Evolutionary conservation across 2,329 filamentous ascomycete species (phyloP).

Genomic region (Exophiala dermatitidis): DNA sequence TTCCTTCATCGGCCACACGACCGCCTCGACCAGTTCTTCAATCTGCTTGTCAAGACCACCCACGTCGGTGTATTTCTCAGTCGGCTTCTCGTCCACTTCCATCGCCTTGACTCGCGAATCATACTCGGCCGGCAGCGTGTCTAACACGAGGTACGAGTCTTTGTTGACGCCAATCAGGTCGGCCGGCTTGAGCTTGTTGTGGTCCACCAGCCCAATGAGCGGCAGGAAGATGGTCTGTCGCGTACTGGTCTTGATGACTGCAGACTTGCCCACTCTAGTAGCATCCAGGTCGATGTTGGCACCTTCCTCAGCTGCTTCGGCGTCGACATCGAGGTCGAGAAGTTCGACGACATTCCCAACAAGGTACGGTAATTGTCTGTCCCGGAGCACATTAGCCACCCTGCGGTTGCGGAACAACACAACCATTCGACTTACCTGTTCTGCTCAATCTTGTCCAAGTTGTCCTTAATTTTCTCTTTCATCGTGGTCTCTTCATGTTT

Average conservation of each 20-base stretch:
- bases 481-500: slow-evolving; percentile 93
- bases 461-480: slow-evolving; percentile 99
- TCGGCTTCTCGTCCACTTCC: slow-evolving; percentile 99
- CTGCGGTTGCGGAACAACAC: neutral
- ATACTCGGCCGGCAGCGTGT: slow-evolving; percentile 94
- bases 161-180: slow-evolving; percentile 98
- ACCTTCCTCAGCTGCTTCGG: slow-evolving; percentile 92
- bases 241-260: slow-evolving; percentile 98
- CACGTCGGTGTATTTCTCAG: slow-evolving; percentile 97
- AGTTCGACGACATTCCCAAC: slow-evolving; percentile 98
- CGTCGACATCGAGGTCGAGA: slow-evolving; percentile 89
- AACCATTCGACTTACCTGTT: slow-evolving; percentile 61
- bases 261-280: slow-evolving; percentile 92
- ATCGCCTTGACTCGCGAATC: slow-evolving; percentile 99
- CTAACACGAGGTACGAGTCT: slow-evolving; percentile 94
- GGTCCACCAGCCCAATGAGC: slow-evolving; percentile 92
- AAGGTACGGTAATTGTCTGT: slow-evolving; percentile 90
- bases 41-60: slow-evolving; percentile 98
- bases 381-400: slow-evolving; percentile 16
- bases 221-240: slow-evolving; percentile 97
- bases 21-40: slow-evolving; percentile 94
- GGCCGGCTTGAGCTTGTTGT: slow-evolving; percentile 86
- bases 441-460: slow-evolving; percentile 97
- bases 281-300: slow-evolving; percentile 98
- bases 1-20: slow-evolving; percentile 99